Conservation (phyloP, 495 filamentous ascomycete species). For the Parathielavia appendiculata region DNA sequence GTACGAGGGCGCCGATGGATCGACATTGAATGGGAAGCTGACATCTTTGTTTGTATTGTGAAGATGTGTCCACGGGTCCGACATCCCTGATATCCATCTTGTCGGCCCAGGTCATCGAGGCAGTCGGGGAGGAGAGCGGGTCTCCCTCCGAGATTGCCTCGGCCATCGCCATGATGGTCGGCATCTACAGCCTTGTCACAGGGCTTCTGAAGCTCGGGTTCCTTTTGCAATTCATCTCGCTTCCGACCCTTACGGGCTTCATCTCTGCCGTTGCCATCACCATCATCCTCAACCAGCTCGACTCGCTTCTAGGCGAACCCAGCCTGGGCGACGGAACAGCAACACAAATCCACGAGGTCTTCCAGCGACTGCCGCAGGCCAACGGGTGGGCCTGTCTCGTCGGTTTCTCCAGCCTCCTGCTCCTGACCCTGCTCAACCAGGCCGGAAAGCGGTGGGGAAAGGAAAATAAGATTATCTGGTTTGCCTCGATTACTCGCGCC, state of each 20-base stretch:
- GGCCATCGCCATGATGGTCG: slow-evolving; percentile 48
- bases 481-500: slow-evolving; percentile 42
- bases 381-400: slow-evolving; percentile 43
- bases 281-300: slow-evolving; percentile 46
- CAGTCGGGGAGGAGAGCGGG: slow-evolving; percentile 34
- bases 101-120: slow-evolving; percentile 44
- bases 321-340: slow-evolving; percentile 39
- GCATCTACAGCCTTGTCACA: slow-evolving; percentile 46
- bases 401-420: slow-evolving; percentile 42
- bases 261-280: slow-evolving; percentile 48
- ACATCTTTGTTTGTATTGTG: too few species aligned
- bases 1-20: slow-evolving; percentile 6
- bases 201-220: slow-evolving; percentile 50
- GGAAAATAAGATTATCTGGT: slow-evolving; percentile 39
- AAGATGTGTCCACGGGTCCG: slow-evolving; percentile 49
- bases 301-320: slow-evolving; percentile 41
- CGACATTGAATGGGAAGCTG: background rate
- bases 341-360: slow-evolving; percentile 41
- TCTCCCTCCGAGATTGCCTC: slow-evolving; percentile 41
- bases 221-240: slow-evolving; percentile 48
- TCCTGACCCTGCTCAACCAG: slow-evolving; percentile 42
- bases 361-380: slow-evolving; percentile 35
- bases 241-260: slow-evolving; percentile 48
- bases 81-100: slow-evolving; percentile 49
- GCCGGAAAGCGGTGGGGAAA: slow-evolving; percentile 45